Base-by-base conservation (phyloP, 2,329 filamentous ascomycete species). In the Arthroderma sp. region DNA sequence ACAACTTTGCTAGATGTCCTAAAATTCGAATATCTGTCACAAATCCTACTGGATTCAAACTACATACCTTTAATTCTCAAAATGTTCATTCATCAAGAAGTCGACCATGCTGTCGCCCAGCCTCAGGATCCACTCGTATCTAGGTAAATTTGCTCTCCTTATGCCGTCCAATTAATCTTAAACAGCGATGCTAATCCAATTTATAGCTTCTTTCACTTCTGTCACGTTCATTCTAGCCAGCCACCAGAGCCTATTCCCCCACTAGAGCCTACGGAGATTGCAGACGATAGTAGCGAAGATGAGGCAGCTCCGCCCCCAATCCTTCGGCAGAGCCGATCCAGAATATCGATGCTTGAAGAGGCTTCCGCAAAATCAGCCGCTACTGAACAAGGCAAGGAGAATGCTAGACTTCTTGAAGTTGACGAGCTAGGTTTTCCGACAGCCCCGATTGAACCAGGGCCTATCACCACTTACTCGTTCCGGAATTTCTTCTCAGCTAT, bases 401-500 rank as follows among this genome's bases (percentile, higher is more conserved):
- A 52, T 17, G 17, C 31, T 13, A 53, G 37, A 15, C 62, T 65
- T 1, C 77, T 78, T 1, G 80, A 83, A 64, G 87, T 95, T 39
- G 91, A 96, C 70, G 91, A 96, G 69, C 79, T 95, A 15, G 91
- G 91, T 55, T 89, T 88, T 66, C 88, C 89, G 0, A 80, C 72
- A 0, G 85, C 57, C 81, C 80, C 85, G 1, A 76, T 86, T 6
- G 88, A 89, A 0, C 73, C 79, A 1, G 80, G 85, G 60, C 61
- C 61, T 35, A 91, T 97, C 61, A 95, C 88, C 0, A 84, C 85
- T 66, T 97, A 91, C 74, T 95, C 88, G 11, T 89, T 88, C 72
- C 88, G 93, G 65, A 95, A 95, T 70, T 95, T 97, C 76, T 95
- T 95, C 77, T 87, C 89, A 1, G 82, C 87, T 47, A 96, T 96